Evolutionary conservation across 2,329 filamentous ascomycete genomes (phyloP), one percentile per base, ranked within the genome.

Genomic region (Aurifilum marmelostoma): DNA sequence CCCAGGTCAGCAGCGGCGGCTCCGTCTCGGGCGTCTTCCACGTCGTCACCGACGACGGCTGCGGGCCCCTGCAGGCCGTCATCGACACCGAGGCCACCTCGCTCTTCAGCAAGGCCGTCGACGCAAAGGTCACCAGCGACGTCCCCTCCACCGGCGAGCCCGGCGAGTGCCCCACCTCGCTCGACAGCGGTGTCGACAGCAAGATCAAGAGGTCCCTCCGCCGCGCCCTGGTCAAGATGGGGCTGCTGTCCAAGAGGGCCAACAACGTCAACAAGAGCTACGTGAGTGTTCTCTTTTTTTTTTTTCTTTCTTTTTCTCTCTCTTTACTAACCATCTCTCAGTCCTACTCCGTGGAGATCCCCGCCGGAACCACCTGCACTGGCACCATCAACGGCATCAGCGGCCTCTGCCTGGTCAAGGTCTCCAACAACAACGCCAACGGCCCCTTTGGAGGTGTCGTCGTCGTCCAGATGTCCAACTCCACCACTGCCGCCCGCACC

Each of bases 11-110:
- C 41, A 56, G 37, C 16, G 70, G 70, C 34, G 60, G 72, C 60
- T 70, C 71, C 61, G 80, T 79, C 65, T 73, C 73, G 52, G 81
- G 80, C 47, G 76, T 73, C 68, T 80, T 75, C 69, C 80, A 81
- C 73, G 75, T 82, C 68, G 80, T 83, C 50, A 83, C 81, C 43
- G 77, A 79, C 1, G 81, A 82, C 68, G 80, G 81, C 66, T 80
- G 80, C 32, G 81, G 81, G 2, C 77, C 80, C 11, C 62, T 81
- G 71, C 67, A 76, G 60, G 80, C 80, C n/a, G 75, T 82, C n/a
- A 67, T 83, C 27, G 81, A 81, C 73, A 66, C 79, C 8, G 79
- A 77, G 0, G 80, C 72, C 27, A 78, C 76, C 3, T 71, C 71
- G 43, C 47, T 43, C 37, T 74, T 68, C 68, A 69, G 69, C 63